Base-by-base conservation (phyloP, 768 basidiomycete species). In the Kwoniella sp. region DNA sequence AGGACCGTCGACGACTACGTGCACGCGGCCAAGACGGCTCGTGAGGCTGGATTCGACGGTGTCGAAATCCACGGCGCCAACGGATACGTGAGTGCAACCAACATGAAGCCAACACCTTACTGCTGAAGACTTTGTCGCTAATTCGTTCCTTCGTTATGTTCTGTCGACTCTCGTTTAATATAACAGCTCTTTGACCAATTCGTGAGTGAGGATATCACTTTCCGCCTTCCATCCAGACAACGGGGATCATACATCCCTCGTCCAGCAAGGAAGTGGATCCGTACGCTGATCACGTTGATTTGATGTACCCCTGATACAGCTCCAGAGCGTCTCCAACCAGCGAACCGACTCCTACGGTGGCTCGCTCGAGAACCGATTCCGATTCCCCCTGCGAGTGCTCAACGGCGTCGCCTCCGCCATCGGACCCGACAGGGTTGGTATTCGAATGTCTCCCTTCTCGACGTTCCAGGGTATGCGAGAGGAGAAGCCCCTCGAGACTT, bases 341-440 rank as follows among this genome's bases (percentile, higher is more conserved):
- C 83, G 88, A 22, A 86, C 84, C 9, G 89, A 90, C 72, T 80
- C 83, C 54, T 91, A 88, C 74, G 89, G 89, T 0, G 89, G 90
- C 2, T 84, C 84, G 53, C 79, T 89, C 26, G 85, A 88, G 74
- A 85, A 85, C 58, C 82, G 90, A 17, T 82, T 83, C 2, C 82
- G 85, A 37, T 90, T 90, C 73, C 72, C 79, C 0, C 78, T 87
- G 4, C 85, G 87, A 63, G 82, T 88, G 30, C 73, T 86, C 11
- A 82, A 85, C 45, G 86, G 85, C 0, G 81, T 90, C 0, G 82
- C 78, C 1, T 73, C 82, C 0, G 84, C 84, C 0, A 76, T 90
- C 37, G 89, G 89, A 0, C 73, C 82, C 30, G 83, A 86, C 26
- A 82, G 82, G 20, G 83, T 85, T 0, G 86, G 81, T 0, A 80